Conservation (phyloP, 495 filamentous ascomycete species). For the Penicillium desertorum region DNA sequence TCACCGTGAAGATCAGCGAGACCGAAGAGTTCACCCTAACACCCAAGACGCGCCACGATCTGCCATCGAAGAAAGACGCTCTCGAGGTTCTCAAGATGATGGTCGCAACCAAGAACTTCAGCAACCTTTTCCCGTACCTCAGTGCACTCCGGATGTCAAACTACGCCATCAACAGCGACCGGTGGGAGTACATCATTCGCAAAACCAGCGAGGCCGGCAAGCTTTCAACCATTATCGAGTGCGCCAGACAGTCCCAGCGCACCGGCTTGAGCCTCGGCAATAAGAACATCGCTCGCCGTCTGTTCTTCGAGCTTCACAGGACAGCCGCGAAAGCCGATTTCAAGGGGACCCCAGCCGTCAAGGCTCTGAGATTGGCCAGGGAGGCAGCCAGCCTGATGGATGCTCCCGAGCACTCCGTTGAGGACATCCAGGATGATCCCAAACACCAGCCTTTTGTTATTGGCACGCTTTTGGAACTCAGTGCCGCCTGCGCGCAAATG, state of each 20-base stretch:
- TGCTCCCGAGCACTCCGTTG: conserved; percentile 38
- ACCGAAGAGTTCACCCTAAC: conserved; percentile 56
- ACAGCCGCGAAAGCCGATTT: conserved; percentile 46
- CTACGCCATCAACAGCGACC: conserved; percentile 26
- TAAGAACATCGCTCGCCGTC: conserved; percentile 38
- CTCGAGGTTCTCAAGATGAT: conserved; percentile 45
- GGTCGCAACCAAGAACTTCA: conserved; percentile 56
- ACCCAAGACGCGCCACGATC: conserved; percentile 42
- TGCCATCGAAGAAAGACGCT: conserved; percentile 40
- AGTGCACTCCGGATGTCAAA: conserved; percentile 52
- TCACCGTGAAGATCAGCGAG: conserved; percentile 57
- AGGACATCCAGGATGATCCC: conserved; percentile 27
- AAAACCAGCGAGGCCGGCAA: conserved; percentile 37
- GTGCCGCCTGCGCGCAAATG: conserved; percentile 38
- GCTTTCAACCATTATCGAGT: conserved; percentile 53
- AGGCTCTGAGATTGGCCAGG: conserved; percentile 46
- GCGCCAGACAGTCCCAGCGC: conserved; percentile 42
- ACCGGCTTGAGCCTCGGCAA: conserved; percentile 54
- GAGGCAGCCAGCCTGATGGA: conserved; percentile 54
- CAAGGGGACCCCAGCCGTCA: conserved; percentile 34
- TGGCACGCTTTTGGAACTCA: conserved; percentile 46
- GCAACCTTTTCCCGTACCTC: conserved; percentile 58
- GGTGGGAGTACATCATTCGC: conserved; percentile 45
- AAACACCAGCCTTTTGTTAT: conserved; percentile 42
- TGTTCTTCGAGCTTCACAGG: conserved; percentile 54